Evolutionary conservation across 2,329 filamentous ascomycete species (phyloP).

Genomic region (Didymella pinodella): DNA sequence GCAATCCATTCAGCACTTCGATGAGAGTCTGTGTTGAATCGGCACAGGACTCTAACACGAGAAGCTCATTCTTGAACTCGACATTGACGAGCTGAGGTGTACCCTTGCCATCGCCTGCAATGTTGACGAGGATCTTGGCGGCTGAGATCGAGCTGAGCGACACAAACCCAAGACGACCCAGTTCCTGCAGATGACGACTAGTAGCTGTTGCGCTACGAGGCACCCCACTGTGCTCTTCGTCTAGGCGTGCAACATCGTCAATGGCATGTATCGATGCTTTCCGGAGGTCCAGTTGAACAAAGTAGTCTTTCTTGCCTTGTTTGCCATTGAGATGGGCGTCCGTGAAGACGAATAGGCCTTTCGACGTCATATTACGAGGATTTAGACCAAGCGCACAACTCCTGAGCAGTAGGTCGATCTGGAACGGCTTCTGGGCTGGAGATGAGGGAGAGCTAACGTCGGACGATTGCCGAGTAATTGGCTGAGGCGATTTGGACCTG

Average conservation of each 20-base stretch:
- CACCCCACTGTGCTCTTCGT: conserved; percentile 27
- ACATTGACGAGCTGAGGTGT: conserved; percentile 75
- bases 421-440: conserved; percentile 54
- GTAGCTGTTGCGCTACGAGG: conserved; percentile 27
- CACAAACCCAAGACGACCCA: conserved; percentile 76
- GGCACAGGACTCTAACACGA: conserved; percentile 93
- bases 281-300: conserved; percentile 71
- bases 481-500: conserved; percentile 64
- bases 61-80: conserved; percentile 82
- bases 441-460: conserved; percentile 34
- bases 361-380: conserved; percentile 76
- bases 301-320: conserved; percentile 71
- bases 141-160: conserved; percentile 87
- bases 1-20: conserved; percentile 77
- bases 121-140: conserved; percentile 71
- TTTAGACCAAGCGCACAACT: conserved; percentile 88
- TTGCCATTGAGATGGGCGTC: conserved; percentile 76
- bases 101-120: conserved; percentile 64
- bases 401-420: conserved; percentile 76
- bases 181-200: conserved; percentile 56
- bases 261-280: conserved; percentile 86
- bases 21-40: conserved; percentile 96
- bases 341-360: conserved; percentile 78
- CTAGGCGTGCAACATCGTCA: conserved; percentile 69
- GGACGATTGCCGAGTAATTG: conserved; percentile 43